Evolutionary conservation across 2,329 filamentous ascomycete species (phyloP).

Genomic region (Scedosporium aurantiacum): DNA sequence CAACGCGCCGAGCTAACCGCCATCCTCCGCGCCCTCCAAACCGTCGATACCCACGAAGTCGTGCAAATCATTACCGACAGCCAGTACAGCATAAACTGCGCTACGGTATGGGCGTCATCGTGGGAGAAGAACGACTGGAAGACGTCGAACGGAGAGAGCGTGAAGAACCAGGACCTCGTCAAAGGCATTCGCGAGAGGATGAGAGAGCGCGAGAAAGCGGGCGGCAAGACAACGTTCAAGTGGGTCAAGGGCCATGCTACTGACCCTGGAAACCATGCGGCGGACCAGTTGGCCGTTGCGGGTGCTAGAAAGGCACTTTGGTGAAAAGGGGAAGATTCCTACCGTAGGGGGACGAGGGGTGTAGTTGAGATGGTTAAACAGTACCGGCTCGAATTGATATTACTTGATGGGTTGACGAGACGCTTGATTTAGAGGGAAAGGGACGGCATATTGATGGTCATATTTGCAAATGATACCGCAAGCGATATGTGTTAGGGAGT

Average conservation of each 20-base stretch:
- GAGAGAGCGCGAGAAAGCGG: constrained; percentile 51
- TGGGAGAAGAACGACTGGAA: constrained; percentile 73
- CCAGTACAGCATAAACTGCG: constrained; percentile 81
- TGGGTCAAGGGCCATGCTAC: constrained; percentile 85
- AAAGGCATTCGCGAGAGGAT: constrained; percentile 61
- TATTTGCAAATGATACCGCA: neutral
- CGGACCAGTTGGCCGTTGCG: constrained; percentile 63
- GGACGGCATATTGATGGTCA: neutral
- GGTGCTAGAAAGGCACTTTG: constrained; percentile 20
- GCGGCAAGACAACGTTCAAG: constrained; percentile 57
- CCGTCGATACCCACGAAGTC: constrained; percentile 54
- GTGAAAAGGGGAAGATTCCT: neutral
- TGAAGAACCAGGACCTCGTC: constrained; percentile 82
- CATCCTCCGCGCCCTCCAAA: constrained; percentile 71
- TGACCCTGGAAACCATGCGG: constrained; percentile 65
- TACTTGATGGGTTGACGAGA: neutral
- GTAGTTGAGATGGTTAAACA: neutral
- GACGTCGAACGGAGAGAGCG: constrained; percentile 56
- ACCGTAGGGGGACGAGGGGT: neutral
- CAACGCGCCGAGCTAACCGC: constrained; percentile 92
- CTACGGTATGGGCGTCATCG: constrained; percentile 68
- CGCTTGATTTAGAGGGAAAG: neutral
- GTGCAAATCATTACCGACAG: constrained; percentile 81
- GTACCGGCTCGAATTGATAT: neutral
- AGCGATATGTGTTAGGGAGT: neutral